Base-by-base conservation (phyloP, 2,329 filamentous ascomycete species). In the Fusarium incarnatum region DNA sequence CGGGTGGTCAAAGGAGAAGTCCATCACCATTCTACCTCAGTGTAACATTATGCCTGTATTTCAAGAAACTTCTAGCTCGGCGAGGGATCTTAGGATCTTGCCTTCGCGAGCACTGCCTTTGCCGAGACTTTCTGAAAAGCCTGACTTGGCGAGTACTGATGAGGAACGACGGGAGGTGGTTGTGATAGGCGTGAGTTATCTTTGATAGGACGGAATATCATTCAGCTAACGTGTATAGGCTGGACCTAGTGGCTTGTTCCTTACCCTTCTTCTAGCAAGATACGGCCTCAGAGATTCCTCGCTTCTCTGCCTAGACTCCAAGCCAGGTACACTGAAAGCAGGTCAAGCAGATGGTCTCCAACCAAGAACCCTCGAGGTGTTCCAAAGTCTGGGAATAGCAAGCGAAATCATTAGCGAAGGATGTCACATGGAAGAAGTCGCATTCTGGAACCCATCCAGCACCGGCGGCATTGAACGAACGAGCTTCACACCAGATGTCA, bases 391-490 rank as follows among this genome's bases (percentile, higher is more conserved):
- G 1, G 60, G 62, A 3, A 65, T 65, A n/a, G 62, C 60, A 1
- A 59, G 53, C 3, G 62, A 65, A 22, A 58, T 65, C 4, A 41
- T 65, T 6, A 58, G 60, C 1, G 62, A 65, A 11, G 62, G 62
- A 3, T 65, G 62, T 4, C 62, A 65, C 15, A 65, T 65, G 62
- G 62, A 65, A 28, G 60, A 65, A 25, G 60, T 65, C 7, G 62
- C 60, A 0, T 65, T 65, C 8, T 65, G 62, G 62, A 65, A 65
- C 27, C 62, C 62, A 6, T 9, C 41, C 8, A 45, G 20, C 20
- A 10, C 45, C 3, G 20, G 44, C 0, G 62, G 62, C 3, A 65
- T 65, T n/a, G 62, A 65, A 1, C 40, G 62, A 7, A 65, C 60
- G 0, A 65, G 62, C 20, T 65, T 65, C 13, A 55, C 45, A 0